phyloP scores from a whole-genome alignment of 257 asterid genomes.

The Coffea canephora region DNA sequence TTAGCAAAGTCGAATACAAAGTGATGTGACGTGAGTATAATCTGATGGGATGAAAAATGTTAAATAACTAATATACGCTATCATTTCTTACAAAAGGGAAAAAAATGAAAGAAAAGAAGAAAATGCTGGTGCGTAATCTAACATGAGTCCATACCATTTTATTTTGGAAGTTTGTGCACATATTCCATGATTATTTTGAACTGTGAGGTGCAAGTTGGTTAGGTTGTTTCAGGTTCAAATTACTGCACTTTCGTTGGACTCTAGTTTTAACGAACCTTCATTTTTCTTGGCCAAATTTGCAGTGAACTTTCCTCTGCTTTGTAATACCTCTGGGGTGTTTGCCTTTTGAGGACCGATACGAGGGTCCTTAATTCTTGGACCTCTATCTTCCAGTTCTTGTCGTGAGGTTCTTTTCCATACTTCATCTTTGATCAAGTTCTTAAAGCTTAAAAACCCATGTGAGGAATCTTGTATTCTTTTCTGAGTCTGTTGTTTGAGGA shows the following conservation, averaged over 20 bases:
- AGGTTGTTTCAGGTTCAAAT: neutral
- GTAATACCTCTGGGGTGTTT: neutral
- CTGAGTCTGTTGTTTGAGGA: conserved; percentile 21
- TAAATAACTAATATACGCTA: no score
- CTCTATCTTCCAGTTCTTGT: neutral
- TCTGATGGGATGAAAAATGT: no score
- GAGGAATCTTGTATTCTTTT: conserved; percentile 21
- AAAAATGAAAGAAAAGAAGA: neutral
- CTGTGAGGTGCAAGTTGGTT: neutral
- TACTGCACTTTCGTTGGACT: neutral
- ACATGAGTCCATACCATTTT: neutral
- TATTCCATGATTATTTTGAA: neutral
- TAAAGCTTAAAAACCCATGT: conserved; percentile 8
- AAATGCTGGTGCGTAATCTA: neutral
- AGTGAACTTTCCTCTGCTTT: conserved; percentile 12
- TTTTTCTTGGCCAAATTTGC: neutral
- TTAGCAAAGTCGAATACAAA: neutral
- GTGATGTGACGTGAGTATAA: no score
- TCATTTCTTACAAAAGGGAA: no score
- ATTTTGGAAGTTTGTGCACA: conserved; percentile 5
- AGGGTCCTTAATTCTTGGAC: neutral
- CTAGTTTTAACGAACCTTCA: conserved; percentile 3
- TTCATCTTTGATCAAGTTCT: neutral
- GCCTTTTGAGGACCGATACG: neutral
- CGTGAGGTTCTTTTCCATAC: neutral